Evolutionary conservation across 495 filamentous ascomycete genomes (phyloP).

Genomic region (Lepidopterella palustris): DNA sequence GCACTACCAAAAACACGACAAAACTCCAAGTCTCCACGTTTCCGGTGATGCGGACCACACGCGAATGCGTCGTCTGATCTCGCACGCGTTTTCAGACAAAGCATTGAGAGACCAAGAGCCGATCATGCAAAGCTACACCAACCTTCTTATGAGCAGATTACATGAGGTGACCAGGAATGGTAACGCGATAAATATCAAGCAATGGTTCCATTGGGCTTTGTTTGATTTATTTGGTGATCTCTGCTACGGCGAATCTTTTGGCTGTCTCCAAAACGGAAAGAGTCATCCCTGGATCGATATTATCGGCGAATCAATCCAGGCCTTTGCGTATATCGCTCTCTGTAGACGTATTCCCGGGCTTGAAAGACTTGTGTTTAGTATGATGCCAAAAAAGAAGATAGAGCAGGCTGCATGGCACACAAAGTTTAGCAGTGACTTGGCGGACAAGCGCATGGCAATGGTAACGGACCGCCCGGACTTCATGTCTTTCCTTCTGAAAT

Average conservation of each 20-base stretch:
- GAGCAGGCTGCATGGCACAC: conserved; percentile 5
- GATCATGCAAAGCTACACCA: neutral
- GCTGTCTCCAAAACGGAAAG: neutral
- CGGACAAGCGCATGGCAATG: neutral
- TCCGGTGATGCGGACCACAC: neutral
- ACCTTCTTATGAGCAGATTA: neutral
- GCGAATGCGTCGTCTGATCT: neutral
- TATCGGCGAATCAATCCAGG: conserved; percentile 23
- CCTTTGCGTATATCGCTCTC: neutral
- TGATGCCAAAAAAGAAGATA: conserved; percentile 1
- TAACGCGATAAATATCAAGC: neutral
- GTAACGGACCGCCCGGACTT: conserved; percentile 1
- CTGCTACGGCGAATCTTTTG: neutral
- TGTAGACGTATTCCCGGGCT: conserved; percentile 6
- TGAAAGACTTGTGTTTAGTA: neutral
- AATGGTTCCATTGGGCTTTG: neutral
- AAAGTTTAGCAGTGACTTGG: neutral
- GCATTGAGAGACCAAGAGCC: neutral
- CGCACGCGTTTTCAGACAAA: neutral
- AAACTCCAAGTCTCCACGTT: neutral
- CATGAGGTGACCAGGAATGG: neutral
- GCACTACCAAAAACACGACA: neutral
- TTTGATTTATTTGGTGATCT: conserved; percentile 3
- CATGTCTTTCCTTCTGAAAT: conserved; percentile 1
- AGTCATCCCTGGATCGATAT: conserved; percentile 34